Conservation (phyloP, 2,329 filamentous ascomycete genomes). For the Cladophialophora chaetospira region DNA sequence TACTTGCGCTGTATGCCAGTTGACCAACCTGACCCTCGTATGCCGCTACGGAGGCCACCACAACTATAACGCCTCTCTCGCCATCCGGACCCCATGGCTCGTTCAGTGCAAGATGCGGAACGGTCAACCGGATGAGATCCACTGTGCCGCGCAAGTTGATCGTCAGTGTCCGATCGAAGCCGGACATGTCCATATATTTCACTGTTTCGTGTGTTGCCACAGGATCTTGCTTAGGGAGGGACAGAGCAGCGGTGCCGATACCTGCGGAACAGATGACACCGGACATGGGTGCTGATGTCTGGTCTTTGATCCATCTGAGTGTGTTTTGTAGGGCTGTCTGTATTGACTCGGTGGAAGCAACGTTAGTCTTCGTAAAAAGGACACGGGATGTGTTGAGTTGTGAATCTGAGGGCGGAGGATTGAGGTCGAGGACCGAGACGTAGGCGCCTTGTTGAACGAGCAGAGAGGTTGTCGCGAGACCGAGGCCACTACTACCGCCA, state of each 20-base stretch:
- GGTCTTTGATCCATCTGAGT: constrained; percentile 29
- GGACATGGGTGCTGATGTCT: constrained; percentile 27
- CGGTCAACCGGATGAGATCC: constrained; percentile 32
- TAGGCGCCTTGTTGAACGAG: constrained; percentile 32
- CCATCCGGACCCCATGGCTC: constrained; percentile 29
- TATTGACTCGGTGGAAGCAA: constrained; percentile 31
- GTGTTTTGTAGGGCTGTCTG: constrained; percentile 28
- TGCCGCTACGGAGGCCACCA: constrained; percentile 33
- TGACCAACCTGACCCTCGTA: constrained; percentile 35
- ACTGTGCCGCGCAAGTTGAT: constrained; percentile 36
- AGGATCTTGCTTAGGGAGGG: constrained; percentile 28
- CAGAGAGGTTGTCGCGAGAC: constrained; percentile 30
- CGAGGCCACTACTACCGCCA: constrained; percentile 31
- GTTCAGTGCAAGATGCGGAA: constrained; percentile 32
- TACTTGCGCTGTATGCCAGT: constrained; percentile 35
- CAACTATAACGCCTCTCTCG: constrained; percentile 32
- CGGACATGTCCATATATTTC: constrained; percentile 54
- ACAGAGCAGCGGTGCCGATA: constrained; percentile 31
- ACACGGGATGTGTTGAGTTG: constrained; percentile 32
- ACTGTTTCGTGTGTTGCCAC: constrained; percentile 22
- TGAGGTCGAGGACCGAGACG: constrained; percentile 35
- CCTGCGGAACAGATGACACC: constrained; percentile 32
- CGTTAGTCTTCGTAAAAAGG: constrained; percentile 34
- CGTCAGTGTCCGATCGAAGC: constrained; percentile 60
- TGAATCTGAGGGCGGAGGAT: constrained; percentile 28